Conservation (phyloP, 1,139 yeast genomes). For the Hemisphaericaspora lyxosophila region DNA sequence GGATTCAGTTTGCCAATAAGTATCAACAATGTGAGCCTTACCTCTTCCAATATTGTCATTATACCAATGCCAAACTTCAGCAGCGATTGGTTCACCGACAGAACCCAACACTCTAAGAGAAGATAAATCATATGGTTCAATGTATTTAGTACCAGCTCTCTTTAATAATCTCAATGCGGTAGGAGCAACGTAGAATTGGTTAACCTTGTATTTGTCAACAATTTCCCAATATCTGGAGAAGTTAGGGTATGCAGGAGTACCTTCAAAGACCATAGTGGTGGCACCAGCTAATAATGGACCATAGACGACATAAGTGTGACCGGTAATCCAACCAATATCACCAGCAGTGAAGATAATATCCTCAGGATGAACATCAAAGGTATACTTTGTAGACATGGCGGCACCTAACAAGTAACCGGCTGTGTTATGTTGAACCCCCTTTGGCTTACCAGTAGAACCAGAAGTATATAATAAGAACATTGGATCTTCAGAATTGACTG, state of each 20-base stretch:
- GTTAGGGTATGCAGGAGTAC: constrained; percentile 83
- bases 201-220: constrained; percentile 72
- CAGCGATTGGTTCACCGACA: constrained; percentile 92
- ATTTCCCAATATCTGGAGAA: constrained; percentile 83
- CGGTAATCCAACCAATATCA: constrained; percentile 89
- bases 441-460: constrained; percentile 70
- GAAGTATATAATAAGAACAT: constrained; percentile 65
- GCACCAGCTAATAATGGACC: constrained; percentile 81
- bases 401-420: constrained; percentile 82
- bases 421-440: constrained; percentile 71
- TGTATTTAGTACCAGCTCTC: constrained; percentile 73
- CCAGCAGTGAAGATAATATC: constrained; percentile 82
- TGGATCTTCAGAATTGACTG: constrained; percentile 62
- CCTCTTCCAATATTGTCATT: constrained; percentile 74
- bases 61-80: constrained; percentile 94
- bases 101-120: constrained; percentile 76
- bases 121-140: constrained; percentile 63
- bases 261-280: constrained; percentile 80
- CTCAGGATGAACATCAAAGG: constrained; percentile 71
- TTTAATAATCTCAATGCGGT: constrained; percentile 82
- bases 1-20: constrained; percentile 85
- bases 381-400: constrained; percentile 64
- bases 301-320: constrained; percentile 79
- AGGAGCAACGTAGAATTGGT: constrained; percentile 87
- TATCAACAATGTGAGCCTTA: constrained; percentile 72